A percentile compares a stretch with the other conserved stretches of the same genome.
Conservation (phyloP, 148 eudicot genomes). For the Rhododendron williamsianum region DNA sequence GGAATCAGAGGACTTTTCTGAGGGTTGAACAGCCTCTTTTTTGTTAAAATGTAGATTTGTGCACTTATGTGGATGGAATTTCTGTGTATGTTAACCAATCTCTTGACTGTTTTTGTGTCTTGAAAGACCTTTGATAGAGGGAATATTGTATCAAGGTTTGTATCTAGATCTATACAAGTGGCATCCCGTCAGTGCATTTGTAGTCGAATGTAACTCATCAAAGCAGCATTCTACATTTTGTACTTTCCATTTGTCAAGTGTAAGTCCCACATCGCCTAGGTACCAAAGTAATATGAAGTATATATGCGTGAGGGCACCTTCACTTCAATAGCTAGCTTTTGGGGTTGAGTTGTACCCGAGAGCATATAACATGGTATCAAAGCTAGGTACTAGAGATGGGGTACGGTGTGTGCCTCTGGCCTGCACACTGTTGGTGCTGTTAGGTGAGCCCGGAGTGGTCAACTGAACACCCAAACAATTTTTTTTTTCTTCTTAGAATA, state of each 20-base stretch:
- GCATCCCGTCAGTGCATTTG: neutral
- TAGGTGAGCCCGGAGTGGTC: too few species aligned
- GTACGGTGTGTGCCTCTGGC: too few species aligned
- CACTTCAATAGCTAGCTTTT: neutral
- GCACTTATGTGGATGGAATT: neutral
- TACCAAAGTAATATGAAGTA: neutral
- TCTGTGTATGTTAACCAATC: neutral
- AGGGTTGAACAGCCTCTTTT: neutral
- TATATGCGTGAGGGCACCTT: neutral
- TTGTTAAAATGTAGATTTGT: neutral
- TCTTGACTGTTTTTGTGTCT: neutral
- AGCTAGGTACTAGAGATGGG: too few species aligned
- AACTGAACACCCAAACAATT: too few species aligned
- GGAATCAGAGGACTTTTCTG: neutral
- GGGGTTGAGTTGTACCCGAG: neutral
- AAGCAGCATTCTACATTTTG: neutral
- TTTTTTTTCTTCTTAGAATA: too few species aligned
- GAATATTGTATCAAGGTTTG: neutral
- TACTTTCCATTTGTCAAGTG: neutral
- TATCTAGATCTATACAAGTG: neutral
- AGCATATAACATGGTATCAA: too few species aligned
- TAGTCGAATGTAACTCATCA: neutral
- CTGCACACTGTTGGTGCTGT: too few species aligned
- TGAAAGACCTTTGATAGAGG: neutral
- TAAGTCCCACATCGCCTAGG: neutral